Evolutionary conservation across 345 rosid species (phyloP).

Genomic region (Bruguiera parviflora): DNA sequence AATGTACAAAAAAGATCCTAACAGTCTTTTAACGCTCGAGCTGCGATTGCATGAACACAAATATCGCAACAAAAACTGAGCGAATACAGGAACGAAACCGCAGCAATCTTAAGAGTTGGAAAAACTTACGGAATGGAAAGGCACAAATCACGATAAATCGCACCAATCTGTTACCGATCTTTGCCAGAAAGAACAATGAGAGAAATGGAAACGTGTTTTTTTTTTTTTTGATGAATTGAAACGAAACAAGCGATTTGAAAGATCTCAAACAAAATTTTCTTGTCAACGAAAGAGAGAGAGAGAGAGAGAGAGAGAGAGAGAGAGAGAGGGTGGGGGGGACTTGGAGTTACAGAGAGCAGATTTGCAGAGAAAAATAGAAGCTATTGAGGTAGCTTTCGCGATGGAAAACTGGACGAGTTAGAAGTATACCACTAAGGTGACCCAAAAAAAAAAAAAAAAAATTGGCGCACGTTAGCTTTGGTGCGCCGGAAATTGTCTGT

Average conservation of each 20-base stretch:
- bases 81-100: background rate
- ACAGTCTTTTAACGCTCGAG: background rate
- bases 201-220: background rate
- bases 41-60: background rate
- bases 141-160: constrained; percentile 9
- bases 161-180: constrained; percentile 13
- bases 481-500: constrained; percentile 25
- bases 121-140: background rate
- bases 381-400: background rate
- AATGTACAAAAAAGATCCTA: constrained; percentile 7
- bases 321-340: too few relatives aligned
- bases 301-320: background rate
- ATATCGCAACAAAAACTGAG: background rate
- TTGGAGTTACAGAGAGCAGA: background rate
- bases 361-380: background rate
- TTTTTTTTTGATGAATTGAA: background rate
- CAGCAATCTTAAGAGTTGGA: background rate
- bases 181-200: background rate
- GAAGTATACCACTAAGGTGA: background rate
- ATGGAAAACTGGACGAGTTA: constrained; percentile 5
- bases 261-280: background rate
- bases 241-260: background rate
- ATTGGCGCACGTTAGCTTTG: constrained; percentile 32
- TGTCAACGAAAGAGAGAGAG: background rate
- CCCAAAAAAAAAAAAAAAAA: background rate